These are phyloP conservation scores for Pisolithus orientalis DNA, from an alignment of 768 basidiomycete genomes.

Conservation along the genomic window DNA sequence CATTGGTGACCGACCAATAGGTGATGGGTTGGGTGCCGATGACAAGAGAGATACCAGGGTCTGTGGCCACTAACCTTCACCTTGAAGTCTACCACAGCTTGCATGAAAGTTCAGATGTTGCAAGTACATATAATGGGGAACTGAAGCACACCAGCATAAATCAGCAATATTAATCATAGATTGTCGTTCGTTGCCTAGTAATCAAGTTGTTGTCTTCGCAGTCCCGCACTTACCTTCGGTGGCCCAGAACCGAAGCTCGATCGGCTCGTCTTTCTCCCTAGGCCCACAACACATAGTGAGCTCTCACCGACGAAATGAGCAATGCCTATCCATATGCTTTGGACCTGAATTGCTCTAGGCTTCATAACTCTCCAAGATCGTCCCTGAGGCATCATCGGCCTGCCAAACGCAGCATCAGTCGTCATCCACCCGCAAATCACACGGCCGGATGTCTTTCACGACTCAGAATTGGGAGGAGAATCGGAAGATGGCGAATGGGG, in stretches of 20 bases:
- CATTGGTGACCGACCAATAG: too few species aligned
- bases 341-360: slow-evolving; percentile 76
- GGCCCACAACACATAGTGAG: slow-evolving; percentile 72
- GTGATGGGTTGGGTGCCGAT: too few species aligned
- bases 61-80: too few species aligned
- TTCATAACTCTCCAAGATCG: slow-evolving; percentile 67
- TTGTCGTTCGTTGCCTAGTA: too few species aligned
- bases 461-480: slow-evolving; percentile 52
- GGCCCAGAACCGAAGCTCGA: slow-evolving; percentile 57
- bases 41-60: too few species aligned
- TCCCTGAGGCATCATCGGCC: slow-evolving; percentile 56
- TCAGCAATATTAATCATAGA: too few species aligned
- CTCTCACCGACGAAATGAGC: slow-evolving; percentile 62
- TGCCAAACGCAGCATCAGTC: slow-evolving; percentile 46
- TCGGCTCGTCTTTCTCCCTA: slow-evolving; percentile 79
- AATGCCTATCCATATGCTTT: slow-evolving; percentile 50
- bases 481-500: slow-evolving; percentile 71
- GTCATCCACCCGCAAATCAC: slow-evolving; percentile 74
- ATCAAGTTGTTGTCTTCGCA: slow-evolving; percentile 33
- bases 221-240: slow-evolving; percentile 50
- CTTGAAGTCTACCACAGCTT: too few species aligned
- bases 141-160: too few species aligned
- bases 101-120: too few species aligned
- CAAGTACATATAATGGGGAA: too few species aligned
- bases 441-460: slow-evolving; percentile 70